A percentile compares a stretch with the other conserved stretches of the same genome.
phyloP scores from a whole-genome alignment of 495 filamentous ascomycete species.

The Penicillium chermesinum region DNA sequence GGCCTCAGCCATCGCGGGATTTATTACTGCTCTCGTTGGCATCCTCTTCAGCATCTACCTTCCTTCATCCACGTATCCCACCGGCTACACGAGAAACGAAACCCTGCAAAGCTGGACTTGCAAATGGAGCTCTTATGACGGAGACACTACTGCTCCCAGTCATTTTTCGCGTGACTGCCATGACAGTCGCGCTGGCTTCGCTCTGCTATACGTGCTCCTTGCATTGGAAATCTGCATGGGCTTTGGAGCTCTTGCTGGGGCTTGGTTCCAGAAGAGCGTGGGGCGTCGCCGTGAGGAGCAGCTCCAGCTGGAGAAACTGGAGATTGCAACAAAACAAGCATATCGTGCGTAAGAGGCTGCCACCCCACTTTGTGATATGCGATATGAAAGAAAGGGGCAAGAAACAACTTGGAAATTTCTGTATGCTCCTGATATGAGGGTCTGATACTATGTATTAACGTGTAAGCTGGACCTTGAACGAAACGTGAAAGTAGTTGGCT shows the following conservation, averaged over 20 bases:
- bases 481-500: background rate
- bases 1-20: conserved; percentile 27
- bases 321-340: conserved; percentile 25
- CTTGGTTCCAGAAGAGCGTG: conserved; percentile 37
- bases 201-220: conserved; percentile 37
- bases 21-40: conserved; percentile 38
- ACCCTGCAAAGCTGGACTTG: conserved; percentile 51
- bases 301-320: conserved; percentile 28
- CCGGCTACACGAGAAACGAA: conserved; percentile 34
- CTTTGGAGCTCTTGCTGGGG: conserved; percentile 31
- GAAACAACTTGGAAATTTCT: background rate
- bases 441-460: no score
- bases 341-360: conserved; percentile 8
- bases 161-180: conserved; percentile 44
- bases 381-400: no score
- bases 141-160: conserved; percentile 16
- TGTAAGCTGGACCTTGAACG: background rate
- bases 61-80: conserved; percentile 34
- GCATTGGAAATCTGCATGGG: conserved; percentile 44
- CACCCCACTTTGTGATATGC: no score
- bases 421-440: background rate
- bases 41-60: conserved; percentile 41
- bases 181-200: conserved; percentile 35
- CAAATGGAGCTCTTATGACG: conserved; percentile 34
- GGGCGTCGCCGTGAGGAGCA: conserved; percentile 27